These are phyloP conservation scores for Barnettozyma hawaiiensis DNA, from an alignment of 1,139 yeast genomes.

Conservation along the genomic window DNA sequence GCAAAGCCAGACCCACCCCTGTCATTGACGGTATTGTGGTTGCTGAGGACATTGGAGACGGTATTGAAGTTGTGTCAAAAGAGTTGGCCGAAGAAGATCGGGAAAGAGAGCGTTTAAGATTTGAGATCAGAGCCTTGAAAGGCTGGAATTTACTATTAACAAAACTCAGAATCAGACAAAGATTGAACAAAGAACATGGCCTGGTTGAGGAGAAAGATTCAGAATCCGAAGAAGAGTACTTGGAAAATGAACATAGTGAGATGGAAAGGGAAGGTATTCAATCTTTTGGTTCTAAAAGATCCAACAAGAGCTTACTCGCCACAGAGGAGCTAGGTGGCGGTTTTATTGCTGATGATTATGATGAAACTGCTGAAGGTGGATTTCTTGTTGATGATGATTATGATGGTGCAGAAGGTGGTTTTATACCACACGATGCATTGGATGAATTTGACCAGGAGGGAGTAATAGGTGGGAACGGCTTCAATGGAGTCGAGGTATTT, in stretches of 20 bases:
- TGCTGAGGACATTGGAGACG: conserved; percentile 58
- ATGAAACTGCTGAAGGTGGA: conserved; percentile 7
- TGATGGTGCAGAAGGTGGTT: background rate
- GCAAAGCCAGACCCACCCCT: conserved; percentile 49
- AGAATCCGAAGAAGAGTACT: conserved; percentile 18
- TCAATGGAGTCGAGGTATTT: conserved; percentile 1
- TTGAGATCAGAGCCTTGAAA: conserved; percentile 49
- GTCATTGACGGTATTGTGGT: conserved; percentile 74
- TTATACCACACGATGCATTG: background rate
- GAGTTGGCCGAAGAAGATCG: conserved; percentile 52
- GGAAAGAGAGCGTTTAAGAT: conserved; percentile 40
- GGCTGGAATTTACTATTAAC: conserved; percentile 72
- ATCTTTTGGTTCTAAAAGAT: background rate
- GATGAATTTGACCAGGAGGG: background rate
- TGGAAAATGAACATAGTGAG: conserved; percentile 10
- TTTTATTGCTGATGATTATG: conserved; percentile 6
- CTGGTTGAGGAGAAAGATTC: conserved; percentile 12
- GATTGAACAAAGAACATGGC: conserved; percentile 67
- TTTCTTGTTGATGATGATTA: background rate
- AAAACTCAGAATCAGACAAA: conserved; percentile 64
- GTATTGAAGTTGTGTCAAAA: conserved; percentile 52
- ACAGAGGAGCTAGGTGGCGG: conserved; percentile 5
- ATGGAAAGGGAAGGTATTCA: background rate
- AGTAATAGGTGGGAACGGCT: background rate
- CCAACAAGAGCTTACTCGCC: background rate